phyloP scores from a whole-genome alignment of 805 yeast genomes.

The Saccharomycopsis fermentans region DNA sequence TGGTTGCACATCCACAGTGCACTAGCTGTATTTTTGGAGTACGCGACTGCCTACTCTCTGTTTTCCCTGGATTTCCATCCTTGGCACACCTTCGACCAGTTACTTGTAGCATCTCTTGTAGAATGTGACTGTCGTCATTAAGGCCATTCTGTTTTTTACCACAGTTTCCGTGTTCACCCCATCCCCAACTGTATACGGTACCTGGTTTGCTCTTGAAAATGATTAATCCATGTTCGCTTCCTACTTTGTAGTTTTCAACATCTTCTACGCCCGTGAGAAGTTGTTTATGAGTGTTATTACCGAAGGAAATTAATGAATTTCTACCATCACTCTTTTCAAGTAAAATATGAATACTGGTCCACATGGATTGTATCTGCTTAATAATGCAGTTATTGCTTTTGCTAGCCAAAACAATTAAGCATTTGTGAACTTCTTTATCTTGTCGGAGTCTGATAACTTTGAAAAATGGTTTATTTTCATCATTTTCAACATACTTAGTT shows the following conservation, averaged over 20 bases:
- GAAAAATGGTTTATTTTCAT: not conserved
- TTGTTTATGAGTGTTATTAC: slow-evolving; percentile 76
- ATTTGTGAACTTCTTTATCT: not conserved
- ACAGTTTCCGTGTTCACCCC: slow-evolving; percentile 99
- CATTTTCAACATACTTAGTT: not conserved
- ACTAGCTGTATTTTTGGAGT: slow-evolving; percentile 16
- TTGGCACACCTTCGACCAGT: not conserved
- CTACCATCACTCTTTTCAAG: slow-evolving; percentile 8
- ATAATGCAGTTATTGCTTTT: slow-evolving; percentile 5
- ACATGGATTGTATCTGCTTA: slow-evolving; percentile 42
- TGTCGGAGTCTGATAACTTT: not conserved
- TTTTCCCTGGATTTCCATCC: not conserved
- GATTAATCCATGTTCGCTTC: slow-evolving; percentile 81
- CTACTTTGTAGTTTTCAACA: slow-evolving; percentile 34
- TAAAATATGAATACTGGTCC: slow-evolving; percentile 65
- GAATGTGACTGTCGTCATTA: not conserved
- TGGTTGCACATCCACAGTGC: slow-evolving; percentile 25
- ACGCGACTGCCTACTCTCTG: not conserved
- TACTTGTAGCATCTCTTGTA: not conserved
- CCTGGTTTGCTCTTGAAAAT: slow-evolving; percentile 19
- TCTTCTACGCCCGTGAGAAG: slow-evolving; percentile 15
- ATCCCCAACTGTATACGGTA: slow-evolving; percentile 74
- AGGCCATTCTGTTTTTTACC: slow-evolving; percentile 31
- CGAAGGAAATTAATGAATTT: slow-evolving; percentile 38
- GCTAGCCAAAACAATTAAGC: not conserved